Base-by-base conservation (phyloP, 352 stramenopile genomes). In the Peronosclerospora sorghi region DNA sequence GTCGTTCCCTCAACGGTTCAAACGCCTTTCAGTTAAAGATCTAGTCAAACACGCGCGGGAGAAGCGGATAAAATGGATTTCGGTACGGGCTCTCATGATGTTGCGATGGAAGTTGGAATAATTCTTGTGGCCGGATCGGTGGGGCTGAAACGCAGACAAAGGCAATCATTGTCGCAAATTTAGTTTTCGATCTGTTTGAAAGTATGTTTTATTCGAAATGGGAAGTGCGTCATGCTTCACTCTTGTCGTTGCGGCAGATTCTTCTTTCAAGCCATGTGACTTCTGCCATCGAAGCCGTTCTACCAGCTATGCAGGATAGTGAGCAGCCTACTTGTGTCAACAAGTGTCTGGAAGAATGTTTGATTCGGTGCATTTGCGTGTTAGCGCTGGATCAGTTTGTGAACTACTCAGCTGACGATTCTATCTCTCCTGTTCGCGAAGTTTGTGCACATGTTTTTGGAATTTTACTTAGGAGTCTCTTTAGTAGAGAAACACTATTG, bases 361-460 rank as follows among this genome's bases (percentile, higher is more conserved):
- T 97, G 18, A 67, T 94, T 42, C 70, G 92, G 3, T 95, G 83
- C 50, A 54, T 97, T 10, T 96, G 89, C 48, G 80, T 97, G 41
- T 56, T 97, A 19, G 85, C 78, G 18, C 56, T 97, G 35, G 92
- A 97, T 67, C 86, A 90, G 32, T 97, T 97, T 65, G 86, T 89
- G n/a, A 89, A 97, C 54, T 97, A 95, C 67, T 95, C 86, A n/a
- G 82, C 80, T 5, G 74, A 88, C 35, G 74, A 70, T 0, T 83
- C 73, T 0, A 73, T 97, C 0, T 88, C 89, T 27, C 89, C 89
- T 8, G 84, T 97, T 20, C 73, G 88, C 37, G 82, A 97, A 51
- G 75, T 95, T 48, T 85, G 83, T 24, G 88, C 87, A 1, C 89
- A 97, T 68, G 73, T 97, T n/a, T 76, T 96, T 39, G 83, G 87